These are phyloP conservation scores for Aspergillus ruber DNA, from an alignment of 2,329 filamentous ascomycete species.

Conservation along the genomic window DNA sequence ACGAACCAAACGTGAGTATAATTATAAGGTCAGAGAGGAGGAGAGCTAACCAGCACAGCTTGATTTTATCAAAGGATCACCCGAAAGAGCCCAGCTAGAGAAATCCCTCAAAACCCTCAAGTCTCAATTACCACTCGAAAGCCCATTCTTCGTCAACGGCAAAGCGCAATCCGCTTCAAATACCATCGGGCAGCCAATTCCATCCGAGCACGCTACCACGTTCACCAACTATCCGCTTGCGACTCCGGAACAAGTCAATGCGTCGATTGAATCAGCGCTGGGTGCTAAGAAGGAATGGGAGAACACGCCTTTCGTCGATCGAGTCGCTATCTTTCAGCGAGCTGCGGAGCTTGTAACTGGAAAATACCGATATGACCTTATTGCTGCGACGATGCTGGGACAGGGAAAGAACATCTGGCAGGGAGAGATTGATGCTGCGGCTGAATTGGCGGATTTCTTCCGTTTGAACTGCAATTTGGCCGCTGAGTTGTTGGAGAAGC, in stretches of 20 bases:
- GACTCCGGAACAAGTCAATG: slow-evolving; percentile 63
- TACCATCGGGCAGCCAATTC: slow-evolving; percentile 22
- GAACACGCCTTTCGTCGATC: slow-evolving; percentile 74
- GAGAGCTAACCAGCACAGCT: slow-evolving; percentile 10
- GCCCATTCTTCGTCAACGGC: slow-evolving; percentile 23
- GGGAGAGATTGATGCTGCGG: slow-evolving; percentile 88
- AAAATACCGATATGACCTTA: slow-evolving; percentile 91
- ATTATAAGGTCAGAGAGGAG: not conserved
- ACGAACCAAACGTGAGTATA: slow-evolving; percentile 30
- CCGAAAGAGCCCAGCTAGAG: slow-evolving; percentile 29
- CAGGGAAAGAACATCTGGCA: slow-evolving; percentile 98
- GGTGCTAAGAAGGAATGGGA: slow-evolving; percentile 79
- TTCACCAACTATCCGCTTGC: slow-evolving; percentile 81
- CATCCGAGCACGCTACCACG: slow-evolving; percentile 39
- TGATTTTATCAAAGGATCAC: slow-evolving; percentile 22
- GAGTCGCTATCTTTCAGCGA: slow-evolving; percentile 87
- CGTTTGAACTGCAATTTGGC: slow-evolving; percentile 62
- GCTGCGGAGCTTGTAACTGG: slow-evolving; percentile 79
- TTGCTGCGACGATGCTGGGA: slow-evolving; percentile 89
- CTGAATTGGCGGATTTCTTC: slow-evolving; percentile 84
- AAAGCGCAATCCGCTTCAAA: slow-evolving; percentile 16
- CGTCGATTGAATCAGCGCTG: slow-evolving; percentile 74
- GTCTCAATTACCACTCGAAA: slow-evolving; percentile 28
- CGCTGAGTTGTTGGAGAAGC: slow-evolving; percentile 76
- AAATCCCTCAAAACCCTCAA: slow-evolving; percentile 25